Evolutionary conservation across 2,329 filamentous ascomycete species (phyloP).

Genomic region (Chaetomiaceae sp.): DNA sequence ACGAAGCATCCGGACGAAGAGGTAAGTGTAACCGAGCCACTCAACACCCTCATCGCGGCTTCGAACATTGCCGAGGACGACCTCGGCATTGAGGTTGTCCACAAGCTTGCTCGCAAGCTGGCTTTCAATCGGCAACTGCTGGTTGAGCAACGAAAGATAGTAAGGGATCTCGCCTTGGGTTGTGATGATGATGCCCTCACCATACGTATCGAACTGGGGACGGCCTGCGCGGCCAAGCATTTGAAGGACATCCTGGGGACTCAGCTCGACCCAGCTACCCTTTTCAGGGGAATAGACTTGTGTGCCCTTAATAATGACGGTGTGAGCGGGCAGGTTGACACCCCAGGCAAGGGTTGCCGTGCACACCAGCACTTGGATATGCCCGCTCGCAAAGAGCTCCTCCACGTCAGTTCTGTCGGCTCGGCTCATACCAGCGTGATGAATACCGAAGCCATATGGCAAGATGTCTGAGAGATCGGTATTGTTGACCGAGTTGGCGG

Average conservation of each 20-base stretch:
- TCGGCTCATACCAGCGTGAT: conserved; percentile 95
- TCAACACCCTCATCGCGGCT: conserved; percentile 95
- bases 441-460: conserved; percentile 95
- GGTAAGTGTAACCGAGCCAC: conserved; percentile 96
- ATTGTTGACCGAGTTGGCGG: conserved; percentile 77
- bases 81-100: conserved; percentile 93
- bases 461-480: conserved; percentile 87
- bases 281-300: conserved; percentile 98
- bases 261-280: conserved; percentile 96
- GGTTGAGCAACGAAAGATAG: conserved; percentile 92
- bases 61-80: conserved; percentile 90
- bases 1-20: conserved; percentile 95
- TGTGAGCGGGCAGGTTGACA: conserved; percentile 96
- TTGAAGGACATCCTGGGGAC: conserved; percentile 94
- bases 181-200: conserved; percentile 98
- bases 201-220: conserved; percentile 95
- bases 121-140: conserved; percentile 95
- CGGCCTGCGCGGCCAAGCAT: conserved; percentile 97
- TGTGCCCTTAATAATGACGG: conserved; percentile 98
- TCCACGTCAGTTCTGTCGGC: conserved; percentile 94
- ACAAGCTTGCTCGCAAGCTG: conserved; percentile 90
- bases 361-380: conserved; percentile 92
- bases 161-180: conserved; percentile 94
- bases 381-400: conserved; percentile 85
- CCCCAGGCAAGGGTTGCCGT: conserved; percentile 98